phyloP scores from a whole-genome alignment of 2,329 filamentous ascomycete genomes.

The Aspergillus neoniger region DNA sequence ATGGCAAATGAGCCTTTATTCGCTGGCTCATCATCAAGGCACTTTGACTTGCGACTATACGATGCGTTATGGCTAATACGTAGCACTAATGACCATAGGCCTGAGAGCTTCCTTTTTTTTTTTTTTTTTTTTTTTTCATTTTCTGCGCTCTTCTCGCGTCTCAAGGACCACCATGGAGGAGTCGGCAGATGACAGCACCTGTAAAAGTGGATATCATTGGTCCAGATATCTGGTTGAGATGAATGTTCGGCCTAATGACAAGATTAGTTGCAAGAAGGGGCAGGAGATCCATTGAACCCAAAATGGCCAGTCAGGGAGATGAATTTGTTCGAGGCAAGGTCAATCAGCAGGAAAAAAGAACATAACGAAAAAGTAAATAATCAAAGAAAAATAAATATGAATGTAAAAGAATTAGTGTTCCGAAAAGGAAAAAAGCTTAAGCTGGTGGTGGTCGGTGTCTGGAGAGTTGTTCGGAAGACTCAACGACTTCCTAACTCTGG shows the following conservation, averaged over 20 bases:
- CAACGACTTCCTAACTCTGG: not conserved
- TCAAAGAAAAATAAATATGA: not conserved
- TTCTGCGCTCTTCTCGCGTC: not conserved
- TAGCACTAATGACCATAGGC: not conserved
- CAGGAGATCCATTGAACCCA: conserved; percentile 1
- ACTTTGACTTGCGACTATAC: too few relatives aligned
- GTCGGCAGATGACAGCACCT: conserved; percentile 1
- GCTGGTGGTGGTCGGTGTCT: not conserved
- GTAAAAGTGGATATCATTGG: not conserved
- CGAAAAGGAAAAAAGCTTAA: conserved; percentile 1
- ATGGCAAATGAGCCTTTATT: not conserved
- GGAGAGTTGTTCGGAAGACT: not conserved
- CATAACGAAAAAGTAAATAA: conserved; percentile 3
- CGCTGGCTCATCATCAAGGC: not conserved
- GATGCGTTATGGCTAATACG: not conserved
- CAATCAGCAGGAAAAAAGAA: not conserved
- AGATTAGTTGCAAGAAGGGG: not conserved
- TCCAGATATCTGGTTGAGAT: not conserved
- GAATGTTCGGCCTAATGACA: conserved; percentile 5
- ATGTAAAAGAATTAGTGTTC: not conserved
- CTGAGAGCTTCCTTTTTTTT: not conserved
- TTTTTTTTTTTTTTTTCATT: not conserved
- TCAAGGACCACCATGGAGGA: not conserved
- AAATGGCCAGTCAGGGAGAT: not conserved
- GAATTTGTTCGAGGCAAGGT: not conserved